phyloP scores from a whole-genome alignment of 2,329 filamentous ascomycete genomes.

The Nemania serpens region DNA sequence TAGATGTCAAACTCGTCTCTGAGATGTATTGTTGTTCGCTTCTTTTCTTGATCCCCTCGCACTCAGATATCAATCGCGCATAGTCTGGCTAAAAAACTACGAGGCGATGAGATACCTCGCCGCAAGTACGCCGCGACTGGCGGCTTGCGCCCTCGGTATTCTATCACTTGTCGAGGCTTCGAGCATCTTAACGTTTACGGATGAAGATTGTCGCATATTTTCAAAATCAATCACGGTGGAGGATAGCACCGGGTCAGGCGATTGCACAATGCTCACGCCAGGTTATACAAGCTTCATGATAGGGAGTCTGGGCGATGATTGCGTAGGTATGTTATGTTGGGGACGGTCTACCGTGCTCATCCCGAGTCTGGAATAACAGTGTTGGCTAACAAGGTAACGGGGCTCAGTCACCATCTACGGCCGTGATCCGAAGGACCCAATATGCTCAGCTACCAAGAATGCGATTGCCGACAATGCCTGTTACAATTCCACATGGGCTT shows the following conservation, averaged over 20 bases:
- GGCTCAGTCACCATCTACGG: slow-evolving; percentile 25
- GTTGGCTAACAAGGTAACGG: slow-evolving; percentile 8
- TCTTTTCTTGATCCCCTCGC: neutral
- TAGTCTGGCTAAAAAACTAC: neutral
- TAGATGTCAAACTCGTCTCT: neutral
- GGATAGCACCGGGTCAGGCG: slow-evolving; percentile 17
- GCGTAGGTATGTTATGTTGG: slow-evolving; percentile 15
- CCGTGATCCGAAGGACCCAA: slow-evolving; percentile 9
- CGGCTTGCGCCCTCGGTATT: slow-evolving; percentile 12
- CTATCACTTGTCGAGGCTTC: neutral
- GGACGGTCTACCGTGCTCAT: neutral
- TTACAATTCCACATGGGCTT: slow-evolving; percentile 22
- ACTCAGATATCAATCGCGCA: neutral
- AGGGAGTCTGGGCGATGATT: slow-evolving; percentile 8
- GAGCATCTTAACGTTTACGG: slow-evolving; percentile 15
- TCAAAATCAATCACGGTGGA: neutral
- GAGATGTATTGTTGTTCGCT: neutral
- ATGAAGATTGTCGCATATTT: slow-evolving; percentile 4
- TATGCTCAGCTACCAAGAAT: slow-evolving; percentile 17
- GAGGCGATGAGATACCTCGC: slow-evolving; percentile 9
- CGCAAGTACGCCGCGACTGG: slow-evolving; percentile 1
- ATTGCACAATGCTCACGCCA: slow-evolving; percentile 11
- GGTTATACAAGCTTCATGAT: slow-evolving; percentile 21
- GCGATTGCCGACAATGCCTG: slow-evolving; percentile 12
- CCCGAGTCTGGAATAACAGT: neutral